A percentile compares a stretch with the other conserved stretches of the same genome.
Evolutionary conservation across 1,284 basidiomycete genomes (phyloP).

Genomic region (Athelia sp.): DNA sequence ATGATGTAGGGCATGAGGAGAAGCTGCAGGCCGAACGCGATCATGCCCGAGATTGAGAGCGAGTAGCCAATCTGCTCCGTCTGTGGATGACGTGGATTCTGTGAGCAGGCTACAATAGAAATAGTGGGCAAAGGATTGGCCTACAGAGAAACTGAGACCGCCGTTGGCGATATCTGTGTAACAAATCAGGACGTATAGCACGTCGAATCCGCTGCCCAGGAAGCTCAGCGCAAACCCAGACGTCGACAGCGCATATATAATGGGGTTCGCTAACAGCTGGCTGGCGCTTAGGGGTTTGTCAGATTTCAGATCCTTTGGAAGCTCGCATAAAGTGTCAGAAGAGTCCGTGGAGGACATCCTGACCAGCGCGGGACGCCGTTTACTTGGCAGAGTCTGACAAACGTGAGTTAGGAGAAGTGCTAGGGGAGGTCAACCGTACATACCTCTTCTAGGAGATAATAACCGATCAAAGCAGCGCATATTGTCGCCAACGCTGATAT

Average conservation of each 20-base stretch:
- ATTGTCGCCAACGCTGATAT: slow-evolving; percentile 37
- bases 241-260: slow-evolving; percentile 45
- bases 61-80: slow-evolving; percentile 58
- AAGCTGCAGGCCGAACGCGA: slow-evolving; percentile 41
- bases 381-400: slow-evolving; percentile 39
- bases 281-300: slow-evolving; percentile 23
- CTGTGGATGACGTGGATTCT: slow-evolving; percentile 25
- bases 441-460: slow-evolving; percentile 53
- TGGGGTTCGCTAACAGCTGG: slow-evolving; percentile 41
- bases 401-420: slow-evolving; percentile 7
- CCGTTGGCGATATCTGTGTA: slow-evolving; percentile 54
- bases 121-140: slow-evolving; percentile 15
- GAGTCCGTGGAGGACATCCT: neutral
- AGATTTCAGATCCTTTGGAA: neutral
- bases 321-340: neutral
- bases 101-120: too few relatives aligned
- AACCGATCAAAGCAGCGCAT: slow-evolving; percentile 37
- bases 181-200: slow-evolving; percentile 64
- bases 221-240: slow-evolving; percentile 56
- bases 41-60: slow-evolving; percentile 38
- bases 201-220: slow-evolving; percentile 56
- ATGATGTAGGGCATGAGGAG: slow-evolving; percentile 43
- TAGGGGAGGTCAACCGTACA: slow-evolving; percentile 2
- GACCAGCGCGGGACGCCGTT: slow-evolving; percentile 13
- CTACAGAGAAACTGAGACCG: slow-evolving; percentile 53